These are phyloP conservation scores for Jaminaea rosea DNA, from an alignment of 1,284 basidiomycete species.

Conservation along the genomic window DNA sequence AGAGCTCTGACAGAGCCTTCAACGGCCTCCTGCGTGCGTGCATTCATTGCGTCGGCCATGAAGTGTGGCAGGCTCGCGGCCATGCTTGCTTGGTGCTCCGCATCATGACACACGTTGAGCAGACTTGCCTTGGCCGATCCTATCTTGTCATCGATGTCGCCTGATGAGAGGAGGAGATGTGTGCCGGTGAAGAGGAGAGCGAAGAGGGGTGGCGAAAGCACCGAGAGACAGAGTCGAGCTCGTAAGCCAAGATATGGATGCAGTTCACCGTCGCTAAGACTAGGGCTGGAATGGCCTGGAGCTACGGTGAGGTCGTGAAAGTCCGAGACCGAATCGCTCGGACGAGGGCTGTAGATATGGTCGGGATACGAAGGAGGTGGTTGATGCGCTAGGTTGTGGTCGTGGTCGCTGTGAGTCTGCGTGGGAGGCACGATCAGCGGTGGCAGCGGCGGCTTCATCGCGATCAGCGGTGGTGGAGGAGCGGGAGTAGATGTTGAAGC, in stretches of 20 bases:
- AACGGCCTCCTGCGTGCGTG: slow-evolving; percentile 64
- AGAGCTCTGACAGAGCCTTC: slow-evolving; percentile 70
- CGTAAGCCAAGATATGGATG: slow-evolving; percentile 70
- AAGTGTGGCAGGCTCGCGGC: slow-evolving; percentile 77
- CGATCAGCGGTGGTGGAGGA: too few species aligned
- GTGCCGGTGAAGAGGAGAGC: slow-evolving; percentile 79
- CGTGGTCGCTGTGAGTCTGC: too few species aligned
- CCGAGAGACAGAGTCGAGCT: slow-evolving; percentile 71
- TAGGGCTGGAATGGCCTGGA: background rate
- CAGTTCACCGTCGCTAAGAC: slow-evolving; percentile 4
- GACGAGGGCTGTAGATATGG: slow-evolving; percentile 2
- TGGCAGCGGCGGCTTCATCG: too few species aligned
- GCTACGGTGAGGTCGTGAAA: background rate
- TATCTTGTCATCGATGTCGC: slow-evolving; percentile 60
- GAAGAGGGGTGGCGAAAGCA: slow-evolving; percentile 60
- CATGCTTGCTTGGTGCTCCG: slow-evolving; percentile 70
- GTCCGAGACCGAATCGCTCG: too few species aligned
- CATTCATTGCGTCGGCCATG: slow-evolving; percentile 73
- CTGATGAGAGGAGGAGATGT: slow-evolving; percentile 64
- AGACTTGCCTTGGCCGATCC: slow-evolving; percentile 63
- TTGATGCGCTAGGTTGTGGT: too few species aligned
- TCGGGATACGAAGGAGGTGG: slow-evolving; percentile 1
- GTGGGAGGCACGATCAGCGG: too few species aligned
- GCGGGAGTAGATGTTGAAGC: too few species aligned
- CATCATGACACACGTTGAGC: slow-evolving; percentile 67